Base-by-base conservation (phyloP, 371 early-diverging fungal species). In the Mucor ambiguus region DNA sequence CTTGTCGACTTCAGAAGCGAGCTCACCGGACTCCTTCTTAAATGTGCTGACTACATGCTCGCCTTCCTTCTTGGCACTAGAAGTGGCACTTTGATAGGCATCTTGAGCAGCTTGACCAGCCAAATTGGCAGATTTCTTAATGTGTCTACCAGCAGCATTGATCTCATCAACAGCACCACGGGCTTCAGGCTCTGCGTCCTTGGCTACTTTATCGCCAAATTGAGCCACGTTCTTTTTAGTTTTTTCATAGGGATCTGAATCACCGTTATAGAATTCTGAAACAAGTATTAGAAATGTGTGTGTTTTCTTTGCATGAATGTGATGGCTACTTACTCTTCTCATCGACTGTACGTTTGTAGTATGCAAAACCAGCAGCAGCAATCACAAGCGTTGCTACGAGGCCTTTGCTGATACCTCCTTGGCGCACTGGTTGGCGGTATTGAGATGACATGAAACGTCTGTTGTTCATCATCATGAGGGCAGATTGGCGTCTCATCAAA, bases 71-170 rank as follows among this genome's bases (percentile, higher is more conserved):
- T 62, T 37, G 24, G 24, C 63, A 29, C 30, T 20, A 32, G 66
- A 55, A 26, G 26, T 14, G 10, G 26, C 59, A 58, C 59, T 20
- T 63, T 58, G 38, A 22, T 64, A 59, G 9, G 77, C 55, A 35
- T 70, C 64, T 8, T 67, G 68, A 14, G 72, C 70, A 24, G 69
- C 70, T 9, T 71, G 58, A n/a, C 48, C 54, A 52, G 61, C 63
- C 3, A 29, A n/a, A 2, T 48, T 29, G n/a, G 67, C 71, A 16
- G 67, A 44, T 1, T 67, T 48, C 41, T 71, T 71, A 26, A 67
- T 6, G 16, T 63, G 56, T 1, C 63, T 9, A 35, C 54, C 58
- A 5, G 63, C 66, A 8, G 61, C 20, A 12, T 44, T 41, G 5
- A 61, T 12, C 55, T 66, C 63, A 14, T 68, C 30, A 18, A 18